Percentiles rank a stretch among this genome's conserved stretches.
Evolutionary conservation across 2,329 filamentous ascomycete genomes (phyloP).

Genomic region (Setomelanomma holmii): DNA sequence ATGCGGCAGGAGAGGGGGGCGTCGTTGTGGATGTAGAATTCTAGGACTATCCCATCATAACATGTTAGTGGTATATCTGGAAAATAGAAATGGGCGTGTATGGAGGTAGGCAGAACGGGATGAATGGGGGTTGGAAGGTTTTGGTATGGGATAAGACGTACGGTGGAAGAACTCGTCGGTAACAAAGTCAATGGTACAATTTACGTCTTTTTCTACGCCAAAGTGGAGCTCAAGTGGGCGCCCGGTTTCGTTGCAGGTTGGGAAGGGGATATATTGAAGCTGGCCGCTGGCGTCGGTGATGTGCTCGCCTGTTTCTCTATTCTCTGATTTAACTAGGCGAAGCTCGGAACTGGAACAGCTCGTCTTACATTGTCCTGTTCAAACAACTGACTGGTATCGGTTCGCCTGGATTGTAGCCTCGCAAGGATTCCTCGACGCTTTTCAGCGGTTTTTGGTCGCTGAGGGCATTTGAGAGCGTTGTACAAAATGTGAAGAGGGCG

Average conservation of each 20-base stretch:
- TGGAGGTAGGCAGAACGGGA: no score
- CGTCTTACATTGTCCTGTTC: slow-evolving; percentile 58
- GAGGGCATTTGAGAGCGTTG: slow-evolving; percentile 47
- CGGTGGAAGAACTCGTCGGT: slow-evolving; percentile 82
- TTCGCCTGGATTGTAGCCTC: slow-evolving; percentile 57
- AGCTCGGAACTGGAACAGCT: not conserved
- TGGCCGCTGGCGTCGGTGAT: slow-evolving; percentile 81
- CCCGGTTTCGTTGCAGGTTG: slow-evolving; percentile 85
- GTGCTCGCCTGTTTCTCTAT: slow-evolving; percentile 86
- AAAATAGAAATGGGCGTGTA: no score
- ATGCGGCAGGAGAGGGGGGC: slow-evolving; percentile 91
- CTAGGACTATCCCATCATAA: no score
- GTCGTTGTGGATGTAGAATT: slow-evolving; percentile 98
- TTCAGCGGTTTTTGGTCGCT: slow-evolving; percentile 52
- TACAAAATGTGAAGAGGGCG: slow-evolving; percentile 39
- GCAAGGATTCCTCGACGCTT: slow-evolving; percentile 37
- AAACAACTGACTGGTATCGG: slow-evolving; percentile 60
- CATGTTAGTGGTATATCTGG: no score
- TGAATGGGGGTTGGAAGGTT: no score
- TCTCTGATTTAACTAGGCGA: slow-evolving; percentile 9
- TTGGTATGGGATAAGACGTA: no score
- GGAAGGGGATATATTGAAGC: slow-evolving; percentile 91
- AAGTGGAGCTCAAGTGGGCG: slow-evolving; percentile 85
- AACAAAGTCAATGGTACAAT: slow-evolving; percentile 82
- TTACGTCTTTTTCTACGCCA: slow-evolving; percentile 79